Conservation (phyloP, 176 grass and related monocot species). For the Thinopyrum elongatum region DNA sequence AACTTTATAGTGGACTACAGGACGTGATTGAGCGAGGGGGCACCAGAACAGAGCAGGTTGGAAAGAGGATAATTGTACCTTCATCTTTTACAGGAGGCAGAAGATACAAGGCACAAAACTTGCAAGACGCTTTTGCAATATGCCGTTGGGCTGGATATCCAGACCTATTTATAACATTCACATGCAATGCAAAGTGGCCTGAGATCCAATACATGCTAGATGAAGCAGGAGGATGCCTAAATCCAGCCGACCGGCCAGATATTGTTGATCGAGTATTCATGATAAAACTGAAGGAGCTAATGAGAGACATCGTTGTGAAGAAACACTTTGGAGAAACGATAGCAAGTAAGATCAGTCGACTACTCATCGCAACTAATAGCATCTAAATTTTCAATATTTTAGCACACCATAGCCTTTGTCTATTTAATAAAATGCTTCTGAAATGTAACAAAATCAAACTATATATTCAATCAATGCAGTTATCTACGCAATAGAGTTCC, state of each 20-base stretch:
- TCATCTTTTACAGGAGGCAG: neutral
- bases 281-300: neutral
- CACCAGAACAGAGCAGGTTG: neutral
- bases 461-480: neutral
- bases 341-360: no score
- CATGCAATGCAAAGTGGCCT: neutral
- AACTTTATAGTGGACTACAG: neutral
- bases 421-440: no score
- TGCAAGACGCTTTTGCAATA: no score
- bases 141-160: no score
- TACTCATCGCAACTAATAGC: neutral
- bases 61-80: constrained; percentile 4
- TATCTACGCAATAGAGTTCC: neutral
- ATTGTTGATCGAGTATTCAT: no score
- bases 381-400: no score
- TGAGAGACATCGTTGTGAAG: neutral
- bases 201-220: neutral
- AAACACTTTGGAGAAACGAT: neutral
- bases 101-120: constrained; percentile 23
- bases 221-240: no score
- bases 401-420: no score
- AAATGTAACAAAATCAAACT: neutral
- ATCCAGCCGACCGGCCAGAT: no score
- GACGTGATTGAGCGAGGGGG: neutral
- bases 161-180: neutral